Percentiles rank a stretch among this genome's conserved stretches.
These are phyloP conservation scores for Mycena leptocephala DNA, from an alignment of 768 basidiomycete species.

Conservation along the genomic window DNA sequence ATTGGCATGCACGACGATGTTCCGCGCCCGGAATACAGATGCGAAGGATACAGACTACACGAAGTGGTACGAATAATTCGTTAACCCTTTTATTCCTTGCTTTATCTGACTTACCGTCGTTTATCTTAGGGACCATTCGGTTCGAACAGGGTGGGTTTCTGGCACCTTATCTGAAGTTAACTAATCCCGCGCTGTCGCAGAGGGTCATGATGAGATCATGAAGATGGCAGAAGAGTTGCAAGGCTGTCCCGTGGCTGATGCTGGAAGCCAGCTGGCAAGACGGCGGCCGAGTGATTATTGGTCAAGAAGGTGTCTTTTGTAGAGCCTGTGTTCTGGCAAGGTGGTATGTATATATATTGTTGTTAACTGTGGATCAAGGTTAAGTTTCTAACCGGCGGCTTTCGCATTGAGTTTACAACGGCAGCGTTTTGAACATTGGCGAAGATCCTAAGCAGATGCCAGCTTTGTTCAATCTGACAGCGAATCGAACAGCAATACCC, in stretches of 20 bases:
- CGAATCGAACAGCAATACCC: too few relatives aligned
- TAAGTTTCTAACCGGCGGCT: too few relatives aligned
- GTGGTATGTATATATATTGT: background rate
- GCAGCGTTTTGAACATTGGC: too few relatives aligned
- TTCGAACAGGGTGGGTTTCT: constrained; percentile 53
- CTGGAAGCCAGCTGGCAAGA: constrained; percentile 38
- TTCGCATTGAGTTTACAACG: too few relatives aligned
- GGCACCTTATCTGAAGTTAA: background rate
- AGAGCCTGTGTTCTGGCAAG: background rate
- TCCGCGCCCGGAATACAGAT: constrained; percentile 57
- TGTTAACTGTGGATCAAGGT: background rate
- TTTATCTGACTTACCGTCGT: background rate
- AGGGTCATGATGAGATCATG: constrained; percentile 60
- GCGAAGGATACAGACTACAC: constrained; percentile 60
- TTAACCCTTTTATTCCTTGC: background rate
- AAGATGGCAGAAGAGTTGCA: constrained; percentile 57
- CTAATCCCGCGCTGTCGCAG: constrained; percentile 32
- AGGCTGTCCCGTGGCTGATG: constrained; percentile 59
- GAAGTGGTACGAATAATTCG: constrained; percentile 53
- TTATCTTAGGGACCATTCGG: constrained; percentile 52
- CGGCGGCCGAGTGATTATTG: background rate
- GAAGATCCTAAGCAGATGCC: too few relatives aligned
- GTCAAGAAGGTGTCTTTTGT: background rate
- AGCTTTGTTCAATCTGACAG: too few relatives aligned
- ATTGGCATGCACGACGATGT: constrained; percentile 55